Evolutionary conservation across 768 basidiomycete species (phyloP).

Genomic region (Leccinum subgranulosum): DNA sequence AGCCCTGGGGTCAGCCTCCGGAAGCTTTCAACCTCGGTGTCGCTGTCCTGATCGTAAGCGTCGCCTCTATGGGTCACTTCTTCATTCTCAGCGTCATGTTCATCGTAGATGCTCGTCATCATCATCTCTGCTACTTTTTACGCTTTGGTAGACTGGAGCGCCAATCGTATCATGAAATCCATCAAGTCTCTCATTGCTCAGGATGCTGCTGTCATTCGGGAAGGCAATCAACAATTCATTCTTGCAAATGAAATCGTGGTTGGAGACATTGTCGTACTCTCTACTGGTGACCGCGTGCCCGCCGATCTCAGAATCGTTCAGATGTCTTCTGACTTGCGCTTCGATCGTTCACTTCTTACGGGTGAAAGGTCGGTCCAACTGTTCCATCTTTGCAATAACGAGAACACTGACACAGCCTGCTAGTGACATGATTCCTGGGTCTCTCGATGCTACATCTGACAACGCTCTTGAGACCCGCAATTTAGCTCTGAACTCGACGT

Average conservation of each 20-base stretch:
- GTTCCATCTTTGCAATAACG: neutral
- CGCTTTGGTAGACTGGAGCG: slow-evolving; percentile 49
- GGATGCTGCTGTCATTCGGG: slow-evolving; percentile 52
- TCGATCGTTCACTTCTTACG: slow-evolving; percentile 54
- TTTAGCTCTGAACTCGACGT: slow-evolving; percentile 45
- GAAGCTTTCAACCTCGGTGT: slow-evolving; percentile 47
- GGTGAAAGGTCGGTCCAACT: slow-evolving; percentile 37
- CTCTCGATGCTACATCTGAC: slow-evolving; percentile 42
- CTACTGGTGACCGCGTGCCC: slow-evolving; percentile 55
- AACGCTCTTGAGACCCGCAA: slow-evolving; percentile 47
- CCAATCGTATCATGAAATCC: slow-evolving; percentile 49
- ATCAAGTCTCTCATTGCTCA: slow-evolving; percentile 60
- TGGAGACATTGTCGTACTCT: slow-evolving; percentile 52
- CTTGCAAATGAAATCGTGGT: slow-evolving; percentile 55
- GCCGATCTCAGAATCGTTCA: slow-evolving; percentile 56
- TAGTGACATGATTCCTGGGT: slow-evolving; percentile 41
- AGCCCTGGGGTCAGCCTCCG: slow-evolving; percentile 44
- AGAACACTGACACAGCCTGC: neutral
- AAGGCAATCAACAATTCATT: slow-evolving; percentile 46
- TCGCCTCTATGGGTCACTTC: slow-evolving; percentile 10
- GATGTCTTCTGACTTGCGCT: slow-evolving; percentile 47
- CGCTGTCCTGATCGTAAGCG: slow-evolving; percentile 46
- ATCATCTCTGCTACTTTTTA: slow-evolving; percentile 44
- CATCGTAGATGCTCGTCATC: slow-evolving; percentile 39
- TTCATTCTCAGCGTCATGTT: slow-evolving; percentile 2